phyloP scores from a whole-genome alignment of 768 basidiomycete species.

The Lactifluus echinatus region DNA sequence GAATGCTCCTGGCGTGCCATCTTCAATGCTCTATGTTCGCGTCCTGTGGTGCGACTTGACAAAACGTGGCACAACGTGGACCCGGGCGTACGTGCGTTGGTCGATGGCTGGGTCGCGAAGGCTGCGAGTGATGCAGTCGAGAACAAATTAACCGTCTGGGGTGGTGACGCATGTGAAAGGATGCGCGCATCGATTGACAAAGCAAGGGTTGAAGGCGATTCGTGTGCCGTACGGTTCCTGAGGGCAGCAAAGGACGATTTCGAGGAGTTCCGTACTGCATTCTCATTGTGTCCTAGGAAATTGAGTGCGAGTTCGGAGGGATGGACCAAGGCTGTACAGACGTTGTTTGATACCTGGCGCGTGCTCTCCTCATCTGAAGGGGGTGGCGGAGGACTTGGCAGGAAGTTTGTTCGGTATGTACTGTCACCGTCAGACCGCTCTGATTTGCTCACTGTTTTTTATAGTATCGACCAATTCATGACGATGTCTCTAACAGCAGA shows the following conservation, averaged over 20 bases:
- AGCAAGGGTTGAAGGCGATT: constrained; percentile 25
- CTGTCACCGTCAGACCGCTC: not conserved
- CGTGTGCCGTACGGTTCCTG: constrained; percentile 36
- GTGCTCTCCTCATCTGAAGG: constrained; percentile 34
- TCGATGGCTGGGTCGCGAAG: constrained; percentile 57
- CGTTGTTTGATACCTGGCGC: constrained; percentile 51
- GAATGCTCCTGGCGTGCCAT: constrained; percentile 77
- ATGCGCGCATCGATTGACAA: constrained; percentile 28
- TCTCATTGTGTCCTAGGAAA: constrained; percentile 17
- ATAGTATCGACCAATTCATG: constrained; percentile 69
- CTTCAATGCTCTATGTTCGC: constrained; percentile 56
- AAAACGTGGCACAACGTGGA: constrained; percentile 78
- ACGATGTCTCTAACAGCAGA: constrained; percentile 69
- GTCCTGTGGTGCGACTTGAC: constrained; percentile 66
- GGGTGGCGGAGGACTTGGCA: constrained; percentile 34
- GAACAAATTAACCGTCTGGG: constrained; percentile 53
- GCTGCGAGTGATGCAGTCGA: constrained; percentile 35
- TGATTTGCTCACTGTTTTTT: constrained; percentile 3
- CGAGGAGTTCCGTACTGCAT: constrained; percentile 19
- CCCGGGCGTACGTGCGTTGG: constrained; percentile 41
- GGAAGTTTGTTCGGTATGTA: constrained; percentile 58
- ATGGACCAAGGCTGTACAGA: constrained; percentile 32
- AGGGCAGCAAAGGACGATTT: constrained; percentile 29
- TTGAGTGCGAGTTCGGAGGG: constrained; percentile 10
- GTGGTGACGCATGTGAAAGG: constrained; percentile 31